phyloP scores from a whole-genome alignment of 225 moss, liverwort and hornwort genomes.

The Sphagnum tenellum region DNA sequence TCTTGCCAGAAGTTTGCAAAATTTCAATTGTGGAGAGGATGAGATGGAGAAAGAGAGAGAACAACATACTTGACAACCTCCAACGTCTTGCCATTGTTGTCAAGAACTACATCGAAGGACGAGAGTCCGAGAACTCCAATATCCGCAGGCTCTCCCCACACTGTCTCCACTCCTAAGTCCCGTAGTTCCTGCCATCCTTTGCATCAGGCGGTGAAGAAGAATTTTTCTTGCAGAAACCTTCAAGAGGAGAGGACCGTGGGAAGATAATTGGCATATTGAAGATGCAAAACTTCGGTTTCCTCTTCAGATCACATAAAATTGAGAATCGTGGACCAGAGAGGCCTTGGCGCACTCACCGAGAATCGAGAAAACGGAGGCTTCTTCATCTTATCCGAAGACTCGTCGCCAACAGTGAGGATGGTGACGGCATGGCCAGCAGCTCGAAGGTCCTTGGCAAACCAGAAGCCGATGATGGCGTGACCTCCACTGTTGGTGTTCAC shows the following conservation, averaged over 20 bases:
- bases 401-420: conserved; percentile 80
- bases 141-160: conserved; percentile 78
- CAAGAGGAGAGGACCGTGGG: background rate
- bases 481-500: conserved; percentile 95
- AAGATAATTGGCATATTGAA: background rate
- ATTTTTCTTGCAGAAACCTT: background rate
- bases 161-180: conserved; percentile 72
- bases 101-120: conserved; percentile 78
- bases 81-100: conserved; percentile 93
- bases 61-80: conserved; percentile 73
- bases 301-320: background rate
- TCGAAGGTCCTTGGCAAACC: conserved; percentile 81
- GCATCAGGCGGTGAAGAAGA: background rate
- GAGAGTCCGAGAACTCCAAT: conserved; percentile 59
- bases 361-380: conserved; percentile 84
- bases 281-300: background rate
- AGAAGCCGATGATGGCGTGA: conserved; percentile 94
- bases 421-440: conserved; percentile 74
- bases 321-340: background rate
- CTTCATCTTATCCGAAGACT: conserved; percentile 88
- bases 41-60: background rate
- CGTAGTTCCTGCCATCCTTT: conserved; percentile 55
- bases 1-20: background rate
- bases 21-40: too few relatives aligned
- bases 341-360: conserved; percentile 27